These are phyloP conservation scores for Pseudonitzschia multiseries DNA, from an alignment of 108 stramenopile genomes.

Conservation along the genomic window DNA sequence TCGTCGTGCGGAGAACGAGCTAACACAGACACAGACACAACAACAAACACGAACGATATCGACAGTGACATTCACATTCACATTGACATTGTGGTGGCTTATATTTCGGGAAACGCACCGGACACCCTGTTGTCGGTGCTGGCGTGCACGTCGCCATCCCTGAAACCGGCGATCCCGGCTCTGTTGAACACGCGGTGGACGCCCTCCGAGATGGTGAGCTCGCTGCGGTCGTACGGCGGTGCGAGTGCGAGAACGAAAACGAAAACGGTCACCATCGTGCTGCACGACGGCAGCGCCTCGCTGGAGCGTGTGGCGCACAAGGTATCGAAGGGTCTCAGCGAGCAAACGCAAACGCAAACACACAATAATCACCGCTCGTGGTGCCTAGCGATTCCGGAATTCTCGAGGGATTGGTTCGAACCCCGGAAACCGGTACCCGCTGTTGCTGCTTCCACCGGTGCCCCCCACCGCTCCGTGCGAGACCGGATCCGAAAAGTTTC, in stretches of 20 bases:
- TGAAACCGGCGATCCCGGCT: conserved; percentile 31
- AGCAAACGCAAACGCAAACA: neutral
- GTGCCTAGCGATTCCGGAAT: neutral
- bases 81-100: conserved; percentile 39
- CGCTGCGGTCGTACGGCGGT: conserved; percentile 31
- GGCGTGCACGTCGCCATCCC: conserved; percentile 10
- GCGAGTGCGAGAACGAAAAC: too few species aligned
- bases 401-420: neutral
- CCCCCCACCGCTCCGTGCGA: neutral
- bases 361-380: neutral
- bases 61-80: too few species aligned
- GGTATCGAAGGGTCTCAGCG: neutral
- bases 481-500: neutral
- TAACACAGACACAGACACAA: neutral
- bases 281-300: neutral
- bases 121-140: conserved; percentile 63
- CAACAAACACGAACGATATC: too few species aligned
- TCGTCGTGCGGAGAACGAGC: neutral
- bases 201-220: conserved; percentile 55
- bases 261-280: conserved; percentile 14
- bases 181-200: conserved; percentile 82
- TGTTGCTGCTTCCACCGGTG: neutral
- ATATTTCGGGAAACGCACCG: conserved; percentile 51
- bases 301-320: neutral
- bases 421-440: neutral